Base-by-base conservation (phyloP, 1,284 basidiomycete genomes). In the Malassezia psittaci region DNA sequence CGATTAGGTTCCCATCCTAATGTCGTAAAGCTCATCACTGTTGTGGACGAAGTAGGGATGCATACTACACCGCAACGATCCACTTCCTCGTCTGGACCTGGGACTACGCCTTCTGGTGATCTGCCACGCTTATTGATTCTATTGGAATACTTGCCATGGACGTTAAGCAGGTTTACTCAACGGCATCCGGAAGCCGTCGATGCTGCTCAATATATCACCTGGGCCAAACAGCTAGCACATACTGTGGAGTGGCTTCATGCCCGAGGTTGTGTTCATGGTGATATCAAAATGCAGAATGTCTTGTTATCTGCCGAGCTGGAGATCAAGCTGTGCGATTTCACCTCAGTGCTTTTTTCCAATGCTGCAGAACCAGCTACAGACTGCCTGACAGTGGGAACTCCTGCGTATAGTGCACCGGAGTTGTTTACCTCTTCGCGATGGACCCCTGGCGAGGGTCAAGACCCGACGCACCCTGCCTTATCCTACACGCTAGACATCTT, bases 281-380 rank as follows among this genome's bases (percentile, higher is more conserved):
- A 74, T 51, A 62, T 74, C 48, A 74, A 74, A 55, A 64, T 66
- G 50, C 69, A 74, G 46, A 74, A 74, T 50, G 65, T 71, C 48
- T 58, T 72, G 36, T 49, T 73, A 29, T 63, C 68, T 13, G 56
- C 62, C n/a, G 57, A 63, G 13, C 61, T 70, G 35, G 19, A 56
- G 13, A 54, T 69, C 48, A 72, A 73, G 54, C 56, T 74, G 3
- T 71, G 68, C 55, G 72, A 74, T 42, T 73, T 74, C 38, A 68
- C 69, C 38, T 69, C 70, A 15, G 69, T 71, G n/a, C 60, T 72
- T 15, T 74, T 72, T 29, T 65, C 66, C 38, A 65, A 63, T 36
- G 61, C 69, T 0, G 52, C 49, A 41, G 63, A 59, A 37, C 69
- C 66, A 11, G 66, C 67, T 0, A 62, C 62, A 5, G 69, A 72